Evolutionary conservation across 2,329 filamentous ascomycete genomes (phyloP), one percentile per base, ranked within the genome.

Genomic region (Colletotrichum musicola): DNA sequence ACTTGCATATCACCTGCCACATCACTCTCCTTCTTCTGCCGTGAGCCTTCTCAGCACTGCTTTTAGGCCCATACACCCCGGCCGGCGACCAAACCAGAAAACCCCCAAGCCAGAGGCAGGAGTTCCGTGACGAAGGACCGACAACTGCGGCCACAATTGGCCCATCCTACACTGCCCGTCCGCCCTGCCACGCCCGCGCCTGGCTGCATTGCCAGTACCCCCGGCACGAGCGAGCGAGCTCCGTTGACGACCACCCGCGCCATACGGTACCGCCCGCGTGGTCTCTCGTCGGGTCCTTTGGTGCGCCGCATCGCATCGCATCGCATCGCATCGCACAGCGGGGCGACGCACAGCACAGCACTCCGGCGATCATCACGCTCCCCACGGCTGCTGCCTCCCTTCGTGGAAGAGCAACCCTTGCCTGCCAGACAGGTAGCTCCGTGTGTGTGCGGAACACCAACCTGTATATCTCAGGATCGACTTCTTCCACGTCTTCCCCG

Each of bases 1-100:
- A 81, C 81, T 74, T 84, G 82, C 82, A 84, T 82, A 78, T 76
- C 74, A 74, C 75, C 78, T 82, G 81, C 81, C 81, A 83, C 79
- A 79, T 83, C 81, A 83, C 77, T 78, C 79, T 66, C 49, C 42
- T 27, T 40, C 42, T 78, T 79, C 74, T 77, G 75, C 78, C 77
- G 78, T 77, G 78, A 78, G 76, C 77, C 77, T 77, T 78, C 79
- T 75, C 79, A 78, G 78, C 78, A 79, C 76, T 76, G 77, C 76
- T 77, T 42, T 61, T 77, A 78, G 78, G 76, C 75, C 76, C 76
- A 76, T 75, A 76, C 40, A 42, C 76, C 76, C 78, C 30, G 30
- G 30, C 30, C 74, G 77, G 75, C 73, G 76, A 68, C 72, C 62
- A 72, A 35, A 35, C 9, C 70, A 68, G 72, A 61, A 72, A 35